phyloP scores from a whole-genome alignment of 306 rosid genomes.

The Ormosia emarginata region DNA sequence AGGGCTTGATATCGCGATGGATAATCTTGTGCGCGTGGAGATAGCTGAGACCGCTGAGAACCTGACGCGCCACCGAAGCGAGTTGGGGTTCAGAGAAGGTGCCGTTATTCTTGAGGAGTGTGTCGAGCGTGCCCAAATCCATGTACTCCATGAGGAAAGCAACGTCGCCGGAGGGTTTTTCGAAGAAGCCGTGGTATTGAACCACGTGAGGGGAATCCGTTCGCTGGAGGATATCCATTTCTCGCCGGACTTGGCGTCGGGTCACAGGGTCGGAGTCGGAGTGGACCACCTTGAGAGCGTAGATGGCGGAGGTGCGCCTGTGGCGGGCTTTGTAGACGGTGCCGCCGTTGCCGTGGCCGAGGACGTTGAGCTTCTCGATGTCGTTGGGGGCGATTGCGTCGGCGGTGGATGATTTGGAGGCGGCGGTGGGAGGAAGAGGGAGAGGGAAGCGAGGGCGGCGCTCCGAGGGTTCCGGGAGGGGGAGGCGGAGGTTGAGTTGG shows the following conservation, averaged over 20 bases:
- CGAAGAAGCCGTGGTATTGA: slow-evolving; percentile 46
- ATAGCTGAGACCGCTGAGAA: slow-evolving; percentile 57
- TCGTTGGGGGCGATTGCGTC: slow-evolving; percentile 28
- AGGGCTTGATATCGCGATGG: slow-evolving; percentile 71
- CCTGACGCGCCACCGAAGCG: slow-evolving; percentile 48
- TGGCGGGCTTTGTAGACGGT: slow-evolving; percentile 67
- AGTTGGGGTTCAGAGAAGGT: slow-evolving; percentile 49
- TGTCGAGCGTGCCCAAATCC: slow-evolving; percentile 59
- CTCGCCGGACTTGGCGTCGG: slow-evolving; percentile 51
- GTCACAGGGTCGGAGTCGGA: slow-evolving; percentile 37
- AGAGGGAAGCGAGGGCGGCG: slow-evolving; percentile 3
- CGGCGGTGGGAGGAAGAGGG: background rate
- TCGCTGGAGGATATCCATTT: slow-evolving; percentile 62
- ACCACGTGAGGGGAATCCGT: slow-evolving; percentile 51
- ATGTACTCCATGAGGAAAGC: slow-evolving; percentile 71
- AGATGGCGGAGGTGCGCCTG: slow-evolving; percentile 34
- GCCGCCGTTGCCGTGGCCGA: slow-evolving; percentile 74
- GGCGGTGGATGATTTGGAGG: slow-evolving; percentile 18
- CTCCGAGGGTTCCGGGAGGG: background rate
- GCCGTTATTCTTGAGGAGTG: slow-evolving; percentile 29
- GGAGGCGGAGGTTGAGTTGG: slow-evolving; percentile 51
- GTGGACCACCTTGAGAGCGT: slow-evolving; percentile 56
- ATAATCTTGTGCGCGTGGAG: slow-evolving; percentile 72
- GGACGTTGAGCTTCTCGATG: slow-evolving; percentile 51
- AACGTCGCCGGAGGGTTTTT: slow-evolving; percentile 62